These are phyloP conservation scores for Furcasterigmium furcatum DNA, from an alignment of 2,329 filamentous ascomycete species.

Conservation along the genomic window DNA sequence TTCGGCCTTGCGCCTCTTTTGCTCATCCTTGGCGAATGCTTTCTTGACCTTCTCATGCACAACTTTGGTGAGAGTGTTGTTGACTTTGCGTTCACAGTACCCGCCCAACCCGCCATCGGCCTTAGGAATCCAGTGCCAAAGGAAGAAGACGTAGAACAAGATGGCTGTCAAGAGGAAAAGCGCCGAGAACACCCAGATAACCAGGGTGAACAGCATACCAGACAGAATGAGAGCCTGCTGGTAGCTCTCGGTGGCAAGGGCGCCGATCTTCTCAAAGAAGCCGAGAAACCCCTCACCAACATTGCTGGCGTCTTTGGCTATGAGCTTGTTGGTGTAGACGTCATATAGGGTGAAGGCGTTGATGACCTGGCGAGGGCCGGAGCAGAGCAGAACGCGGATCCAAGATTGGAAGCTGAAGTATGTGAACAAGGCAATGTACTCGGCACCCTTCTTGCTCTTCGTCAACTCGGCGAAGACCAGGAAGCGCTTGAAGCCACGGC, in stretches of 20 bases:
- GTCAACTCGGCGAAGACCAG: conserved; percentile 90
- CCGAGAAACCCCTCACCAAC: conserved; percentile 50
- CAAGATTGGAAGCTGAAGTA: conserved; percentile 80
- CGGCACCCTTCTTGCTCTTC: conserved; percentile 84
- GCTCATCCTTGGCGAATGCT: conserved; percentile 76
- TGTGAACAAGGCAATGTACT: conserved; percentile 87
- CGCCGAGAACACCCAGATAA: conserved; percentile 84
- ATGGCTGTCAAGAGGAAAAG: conserved; percentile 71
- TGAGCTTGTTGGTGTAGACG: conserved; percentile 73
- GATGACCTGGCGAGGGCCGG: conserved; percentile 86
- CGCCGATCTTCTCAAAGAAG: conserved; percentile 80
- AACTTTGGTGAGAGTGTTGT: conserved; percentile 78
- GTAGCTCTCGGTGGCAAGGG: conserved; percentile 69
- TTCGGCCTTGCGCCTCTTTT: conserved; percentile 50
- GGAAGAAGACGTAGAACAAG: conserved; percentile 80
- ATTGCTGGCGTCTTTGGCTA: conserved; percentile 46
- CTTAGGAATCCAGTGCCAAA: conserved; percentile 87
- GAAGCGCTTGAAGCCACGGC: conserved; percentile 83
- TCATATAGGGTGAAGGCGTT: conserved; percentile 88
- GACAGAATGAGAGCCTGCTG: conserved; percentile 80
- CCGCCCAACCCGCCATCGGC: conserved; percentile 75
- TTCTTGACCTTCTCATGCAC: conserved; percentile 86
- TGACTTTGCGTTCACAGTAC: conserved; percentile 92
- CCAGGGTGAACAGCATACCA: conserved; percentile 87
- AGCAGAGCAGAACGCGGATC: conserved; percentile 84